Percentiles rank a stretch among this genome's conserved stretches.
Conservation (phyloP, 768 basidiomycete genomes). For the Kwoniella europaea region DNA sequence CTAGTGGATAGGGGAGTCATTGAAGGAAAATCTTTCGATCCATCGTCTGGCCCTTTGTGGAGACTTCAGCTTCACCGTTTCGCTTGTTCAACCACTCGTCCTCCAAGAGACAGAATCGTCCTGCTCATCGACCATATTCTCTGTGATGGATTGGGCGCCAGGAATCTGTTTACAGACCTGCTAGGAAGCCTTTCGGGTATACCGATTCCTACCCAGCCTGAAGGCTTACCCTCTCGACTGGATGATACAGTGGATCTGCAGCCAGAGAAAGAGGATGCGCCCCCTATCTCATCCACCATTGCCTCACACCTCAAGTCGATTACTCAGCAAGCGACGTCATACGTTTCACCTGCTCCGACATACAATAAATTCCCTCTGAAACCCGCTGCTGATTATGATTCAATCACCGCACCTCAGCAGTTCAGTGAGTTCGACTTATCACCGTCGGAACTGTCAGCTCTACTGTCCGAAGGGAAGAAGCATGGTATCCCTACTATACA, state of each 20-base stretch:
- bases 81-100: not conserved
- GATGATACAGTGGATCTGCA: conserved; percentile 18
- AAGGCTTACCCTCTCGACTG: conserved; percentile 18
- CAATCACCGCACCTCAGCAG: conserved; percentile 12
- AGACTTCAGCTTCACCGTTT: conserved; percentile 4
- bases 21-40: not conserved
- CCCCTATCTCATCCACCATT: not conserved
- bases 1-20: conserved; percentile 1
- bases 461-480: conserved; percentile 14
- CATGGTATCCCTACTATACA: conserved; percentile 13
- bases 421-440: conserved; percentile 7
- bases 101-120: conserved; percentile 6
- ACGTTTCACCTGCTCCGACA: not conserved
- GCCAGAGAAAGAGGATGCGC: not conserved
- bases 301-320: not conserved
- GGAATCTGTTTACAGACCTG: conserved; percentile 19
- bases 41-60: conserved; percentile 6
- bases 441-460: not conserved
- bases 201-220: not conserved
- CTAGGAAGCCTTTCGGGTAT: not conserved
- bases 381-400: conserved; percentile 7
- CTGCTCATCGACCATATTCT: conserved; percentile 20
- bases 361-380: conserved; percentile 2
- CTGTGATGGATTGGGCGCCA: conserved; percentile 20
- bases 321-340: not conserved